A percentile compares a stretch with the other conserved stretches of the same genome.
phyloP scores from a whole-genome alignment of 768 basidiomycete species.

The Termitomyces sp. region DNA sequence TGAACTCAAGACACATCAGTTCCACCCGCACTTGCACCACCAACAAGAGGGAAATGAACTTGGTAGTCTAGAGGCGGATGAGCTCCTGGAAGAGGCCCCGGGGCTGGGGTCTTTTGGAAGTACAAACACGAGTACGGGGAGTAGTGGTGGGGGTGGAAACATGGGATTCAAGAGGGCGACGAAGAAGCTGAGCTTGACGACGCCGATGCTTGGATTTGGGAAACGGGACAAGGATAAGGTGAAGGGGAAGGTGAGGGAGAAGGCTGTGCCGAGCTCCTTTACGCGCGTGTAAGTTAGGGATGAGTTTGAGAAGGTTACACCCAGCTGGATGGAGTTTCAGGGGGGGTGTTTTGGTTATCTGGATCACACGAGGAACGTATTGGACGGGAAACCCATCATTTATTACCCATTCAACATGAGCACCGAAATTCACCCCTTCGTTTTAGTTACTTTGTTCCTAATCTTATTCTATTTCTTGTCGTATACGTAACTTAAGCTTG shows the following conservation, averaged over 20 bases:
- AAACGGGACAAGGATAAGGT: slow-evolving; percentile 50
- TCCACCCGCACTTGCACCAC: not conserved
- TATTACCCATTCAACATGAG: not conserved
- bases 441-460: not conserved
- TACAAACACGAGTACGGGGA: slow-evolving; percentile 16
- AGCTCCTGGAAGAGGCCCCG: not conserved
- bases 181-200: slow-evolving; percentile 67
- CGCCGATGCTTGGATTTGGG: slow-evolving; percentile 57
- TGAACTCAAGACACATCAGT: too few species aligned
- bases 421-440: not conserved
- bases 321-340: not conserved
- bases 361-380: not conserved
- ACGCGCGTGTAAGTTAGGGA: not conserved
- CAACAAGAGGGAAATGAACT: slow-evolving; percentile 2
- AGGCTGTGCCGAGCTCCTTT: slow-evolving; percentile 11
- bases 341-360: not conserved
- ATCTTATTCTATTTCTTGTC: not conserved
- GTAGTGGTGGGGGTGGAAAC: slow-evolving; percentile 16
- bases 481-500: too few species aligned
- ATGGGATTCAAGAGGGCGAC: slow-evolving; percentile 38
- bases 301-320: not conserved
- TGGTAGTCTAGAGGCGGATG: not conserved
- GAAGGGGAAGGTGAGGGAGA: slow-evolving; percentile 20
- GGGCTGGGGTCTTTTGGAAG: slow-evolving; percentile 8
- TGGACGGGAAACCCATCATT: not conserved